These are phyloP conservation scores for Lasiodiplodia gonubiensis DNA, from an alignment of 2,329 filamentous ascomycete genomes.

Conservation along the genomic window DNA sequence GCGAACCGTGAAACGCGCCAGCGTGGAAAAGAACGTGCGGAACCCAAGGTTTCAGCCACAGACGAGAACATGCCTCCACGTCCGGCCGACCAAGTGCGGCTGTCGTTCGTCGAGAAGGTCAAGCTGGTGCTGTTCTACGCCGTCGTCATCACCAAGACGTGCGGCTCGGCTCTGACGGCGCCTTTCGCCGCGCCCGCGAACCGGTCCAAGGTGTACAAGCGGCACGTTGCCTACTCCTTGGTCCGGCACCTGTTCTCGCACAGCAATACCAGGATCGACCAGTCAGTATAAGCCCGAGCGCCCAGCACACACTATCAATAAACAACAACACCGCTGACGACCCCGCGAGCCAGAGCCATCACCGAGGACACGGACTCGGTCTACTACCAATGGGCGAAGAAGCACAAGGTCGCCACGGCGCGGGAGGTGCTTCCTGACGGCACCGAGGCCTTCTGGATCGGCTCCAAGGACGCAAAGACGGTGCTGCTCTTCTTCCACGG, in stretches of 20 bases:
- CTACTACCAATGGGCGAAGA: conserved; percentile 12
- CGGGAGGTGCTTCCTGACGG: conserved; percentile 14
- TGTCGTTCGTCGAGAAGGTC: neutral
- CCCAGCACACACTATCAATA: neutral
- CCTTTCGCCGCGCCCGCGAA: neutral
- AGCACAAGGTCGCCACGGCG: neutral
- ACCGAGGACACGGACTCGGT: neutral
- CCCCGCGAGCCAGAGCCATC: neutral
- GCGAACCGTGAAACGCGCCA: neutral
- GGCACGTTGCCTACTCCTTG: neutral
- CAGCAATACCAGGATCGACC: neutral
- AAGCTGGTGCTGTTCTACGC: neutral
- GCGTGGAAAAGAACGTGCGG: neutral
- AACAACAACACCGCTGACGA: neutral
- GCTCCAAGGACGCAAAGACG: conserved; percentile 19
- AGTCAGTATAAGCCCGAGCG: neutral
- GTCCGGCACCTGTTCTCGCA: neutral
- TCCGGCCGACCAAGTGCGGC: neutral
- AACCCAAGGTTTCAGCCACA: neutral
- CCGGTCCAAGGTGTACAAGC: neutral
- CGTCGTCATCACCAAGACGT: neutral
- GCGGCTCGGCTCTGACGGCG: neutral
- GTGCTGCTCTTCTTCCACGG: conserved; percentile 24
- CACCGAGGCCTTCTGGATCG: conserved; percentile 20
- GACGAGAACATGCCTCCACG: neutral